phyloP scores from a whole-genome alignment of 2,329 filamentous ascomycete genomes.

The Pseudovirgaria hyperparasitica region DNA sequence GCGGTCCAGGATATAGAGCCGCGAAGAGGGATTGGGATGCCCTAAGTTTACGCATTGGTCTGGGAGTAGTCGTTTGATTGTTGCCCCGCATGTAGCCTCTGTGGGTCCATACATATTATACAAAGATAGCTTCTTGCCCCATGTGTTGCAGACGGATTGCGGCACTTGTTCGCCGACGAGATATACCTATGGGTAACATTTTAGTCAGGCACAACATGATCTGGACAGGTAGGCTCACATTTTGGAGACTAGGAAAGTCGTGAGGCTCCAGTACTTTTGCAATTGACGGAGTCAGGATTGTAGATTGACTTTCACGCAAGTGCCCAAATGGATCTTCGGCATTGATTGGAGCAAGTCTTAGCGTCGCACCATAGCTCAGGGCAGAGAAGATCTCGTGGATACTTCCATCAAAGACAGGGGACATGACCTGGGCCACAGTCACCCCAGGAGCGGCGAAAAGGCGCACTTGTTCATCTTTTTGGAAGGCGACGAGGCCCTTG shows the following conservation, averaged over 20 bases:
- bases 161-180: constrained; percentile 27
- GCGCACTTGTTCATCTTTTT: constrained; percentile 18
- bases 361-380: constrained; percentile 26
- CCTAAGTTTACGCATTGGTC: constrained; percentile 24
- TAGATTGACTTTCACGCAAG: constrained; percentile 15
- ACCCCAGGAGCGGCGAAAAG: constrained; percentile 20
- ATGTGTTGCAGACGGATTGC: constrained; percentile 19
- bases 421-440: constrained; percentile 29
- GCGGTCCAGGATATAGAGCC: constrained; percentile 31
- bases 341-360: constrained; percentile 22
- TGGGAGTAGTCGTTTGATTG: constrained; percentile 16
- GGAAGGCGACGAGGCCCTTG: constrained; percentile 23
- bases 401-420: constrained; percentile 31
- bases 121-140: constrained; percentile 15
- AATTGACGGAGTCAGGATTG: constrained; percentile 29
- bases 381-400: constrained; percentile 31
- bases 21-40: constrained; percentile 20
- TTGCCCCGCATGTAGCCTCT: constrained; percentile 27
- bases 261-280: constrained; percentile 17
- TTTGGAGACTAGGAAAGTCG: constrained; percentile 19
- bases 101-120: constrained; percentile 36
- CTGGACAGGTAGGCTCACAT: too few species aligned
- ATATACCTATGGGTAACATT: constrained; percentile 12
- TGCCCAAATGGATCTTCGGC: constrained; percentile 16
- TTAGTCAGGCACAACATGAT: background rate